Evolutionary conservation across 2,329 filamentous ascomycete species (phyloP), one percentile per base, ranked within the genome.

Genomic region (Nannizziopsis arthrosporioides): DNA sequence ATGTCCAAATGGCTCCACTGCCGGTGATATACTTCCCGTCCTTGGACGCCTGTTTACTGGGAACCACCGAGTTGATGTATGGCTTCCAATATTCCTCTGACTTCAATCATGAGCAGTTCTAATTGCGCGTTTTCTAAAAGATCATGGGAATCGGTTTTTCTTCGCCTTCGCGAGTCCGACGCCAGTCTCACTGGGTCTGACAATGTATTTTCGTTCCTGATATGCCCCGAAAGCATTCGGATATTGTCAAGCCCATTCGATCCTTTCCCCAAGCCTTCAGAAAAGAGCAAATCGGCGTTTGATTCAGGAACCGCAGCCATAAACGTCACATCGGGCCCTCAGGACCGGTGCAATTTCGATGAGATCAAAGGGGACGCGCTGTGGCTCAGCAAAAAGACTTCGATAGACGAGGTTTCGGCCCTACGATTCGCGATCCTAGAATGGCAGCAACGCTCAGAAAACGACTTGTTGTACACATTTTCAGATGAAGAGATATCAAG

Each of bases 231-330:
- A 55, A 82, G 85, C 55, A 69, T 81, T 56, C 70, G 75, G 47
- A 72, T 89, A 50, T 75, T 95, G 50, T 79, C 77, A 55, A 75
- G 77, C 48, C 83, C 85, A 19, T 74, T 81, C 59, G 74, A 74
- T 53, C 79, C 82, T 37, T 94, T 90, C 63, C 69, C 76, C 50
- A 59, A 73, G 54, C 72, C 81, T 1, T 79, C 76, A 54, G 62
- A 78, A 44, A 73, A 78, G 57, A 77, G 83, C 27, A 85, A 81
- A 64, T 73, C 77, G 55, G 76, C 77, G 14, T 93, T 93, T 61
- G 84, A 93, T 52, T 84, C 84, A 15, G 88, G 82, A 65, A 94
- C 85, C 0, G 84, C 88, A 17, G 84, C 88, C 4, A 93, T 95
- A 52, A 84, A 94, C 62, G 78, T 88, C 42, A 79, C 85, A 1